Evolutionary conservation across 2,329 filamentous ascomycete species (phyloP).

Genomic region (Fusarium caatingaense): DNA sequence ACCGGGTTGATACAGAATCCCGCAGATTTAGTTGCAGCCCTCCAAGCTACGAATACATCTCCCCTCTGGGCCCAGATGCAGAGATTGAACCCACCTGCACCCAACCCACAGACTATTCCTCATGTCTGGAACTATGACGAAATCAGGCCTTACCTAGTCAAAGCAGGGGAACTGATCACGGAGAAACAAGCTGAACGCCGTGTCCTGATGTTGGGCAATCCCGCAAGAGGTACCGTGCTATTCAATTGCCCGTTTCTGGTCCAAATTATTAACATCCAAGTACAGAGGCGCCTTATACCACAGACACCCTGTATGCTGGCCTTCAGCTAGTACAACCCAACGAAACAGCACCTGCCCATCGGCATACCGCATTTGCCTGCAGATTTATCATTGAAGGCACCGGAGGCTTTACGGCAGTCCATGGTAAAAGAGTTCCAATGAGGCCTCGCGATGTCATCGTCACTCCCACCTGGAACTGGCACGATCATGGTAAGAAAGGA

Average conservation of each 20-base stretch:
- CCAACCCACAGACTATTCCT: constrained; percentile 56
- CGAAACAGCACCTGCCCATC: constrained; percentile 66
- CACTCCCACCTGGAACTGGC: constrained; percentile 69
- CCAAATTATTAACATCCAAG: constrained; percentile 22
- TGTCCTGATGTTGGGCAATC: constrained; percentile 56
- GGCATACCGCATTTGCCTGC: constrained; percentile 66
- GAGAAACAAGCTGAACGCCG: constrained; percentile 55
- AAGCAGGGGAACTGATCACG: constrained; percentile 50
- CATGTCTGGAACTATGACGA: constrained; percentile 53
- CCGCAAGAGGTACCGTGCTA: constrained; percentile 52
- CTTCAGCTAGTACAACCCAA: constrained; percentile 67
- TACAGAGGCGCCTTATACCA: constrained; percentile 63
- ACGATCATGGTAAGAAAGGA: constrained; percentile 69
- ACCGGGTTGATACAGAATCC: neutral
- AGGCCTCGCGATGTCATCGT: constrained; percentile 65
- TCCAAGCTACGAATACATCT: constrained; percentile 14
- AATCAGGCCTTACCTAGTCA: constrained; percentile 49
- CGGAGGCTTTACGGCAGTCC: constrained; percentile 65
- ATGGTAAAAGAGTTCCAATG: constrained; percentile 64
- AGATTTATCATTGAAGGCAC: constrained; percentile 68
- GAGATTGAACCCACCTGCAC: constrained; percentile 57
- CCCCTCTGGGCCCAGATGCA: constrained; percentile 63
- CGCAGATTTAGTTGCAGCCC: neutral
- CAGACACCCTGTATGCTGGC: constrained; percentile 67
- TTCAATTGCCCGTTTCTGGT: neutral